Conservation (phyloP, 768 basidiomycete genomes). For the Favolaschia claudopus region DNA sequence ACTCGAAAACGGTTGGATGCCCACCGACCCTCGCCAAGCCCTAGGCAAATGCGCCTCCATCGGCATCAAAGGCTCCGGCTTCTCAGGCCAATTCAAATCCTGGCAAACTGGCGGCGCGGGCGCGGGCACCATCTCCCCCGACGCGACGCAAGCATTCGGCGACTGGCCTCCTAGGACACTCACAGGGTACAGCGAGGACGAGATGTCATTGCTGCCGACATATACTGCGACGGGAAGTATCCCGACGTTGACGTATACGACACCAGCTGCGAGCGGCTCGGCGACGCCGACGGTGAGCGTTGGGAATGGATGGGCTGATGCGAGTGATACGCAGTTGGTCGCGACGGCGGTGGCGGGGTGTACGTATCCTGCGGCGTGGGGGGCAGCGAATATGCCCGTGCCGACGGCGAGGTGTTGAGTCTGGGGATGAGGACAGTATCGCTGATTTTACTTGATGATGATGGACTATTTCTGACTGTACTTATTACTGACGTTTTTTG, state of each 20-base stretch:
- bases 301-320: constrained; percentile 64
- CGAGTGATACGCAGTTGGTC: constrained; percentile 51
- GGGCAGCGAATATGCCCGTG: no score
- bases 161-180: constrained; percentile 61
- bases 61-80: constrained; percentile 43
- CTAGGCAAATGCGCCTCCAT: constrained; percentile 61
- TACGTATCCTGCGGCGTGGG: constrained; percentile 56
- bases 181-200: constrained; percentile 44
- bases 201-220: constrained; percentile 59
- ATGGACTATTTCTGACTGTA: no score
- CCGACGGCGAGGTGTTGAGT: no score
- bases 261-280: constrained; percentile 36
- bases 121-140: constrained; percentile 33
- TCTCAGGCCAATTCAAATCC: constrained; percentile 49
- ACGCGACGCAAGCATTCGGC: constrained; percentile 50
- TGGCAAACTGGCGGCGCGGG: constrained; percentile 70
- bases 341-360: constrained; percentile 56
- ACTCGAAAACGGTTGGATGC: constrained; percentile 50
- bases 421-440: no score
- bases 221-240: constrained; percentile 65
- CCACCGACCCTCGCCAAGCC: constrained; percentile 53
- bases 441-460: no score
- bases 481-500: no score
- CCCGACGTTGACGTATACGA: constrained; percentile 60
- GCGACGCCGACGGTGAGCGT: constrained; percentile 41